These are phyloP conservation scores for Mycena chlorophos DNA, from an alignment of 768 basidiomycete species.

Conservation along the genomic window DNA sequence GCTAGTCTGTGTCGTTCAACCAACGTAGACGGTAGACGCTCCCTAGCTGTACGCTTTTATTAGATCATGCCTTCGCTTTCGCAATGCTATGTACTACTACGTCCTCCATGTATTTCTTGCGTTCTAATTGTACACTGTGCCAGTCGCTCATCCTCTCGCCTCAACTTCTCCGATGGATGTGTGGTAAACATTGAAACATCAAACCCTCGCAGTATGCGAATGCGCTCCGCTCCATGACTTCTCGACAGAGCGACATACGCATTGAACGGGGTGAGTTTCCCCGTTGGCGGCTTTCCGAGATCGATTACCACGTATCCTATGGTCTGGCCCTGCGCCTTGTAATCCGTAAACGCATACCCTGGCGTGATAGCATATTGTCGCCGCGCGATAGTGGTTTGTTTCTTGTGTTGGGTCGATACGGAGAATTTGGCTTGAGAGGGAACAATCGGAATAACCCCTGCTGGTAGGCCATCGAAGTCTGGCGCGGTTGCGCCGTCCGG, in stretches of 20 bases:
- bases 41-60: no score
- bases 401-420: not conserved
- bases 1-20: no score
- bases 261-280: slow-evolving; percentile 30
- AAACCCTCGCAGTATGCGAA: slow-evolving; percentile 35
- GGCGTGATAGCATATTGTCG: slow-evolving; percentile 33
- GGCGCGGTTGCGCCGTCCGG: slow-evolving; percentile 21
- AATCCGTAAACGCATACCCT: slow-evolving; percentile 45
- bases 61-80: no score
- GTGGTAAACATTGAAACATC: slow-evolving; percentile 27
- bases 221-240: slow-evolving; percentile 27
- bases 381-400: slow-evolving; percentile 17
- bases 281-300: slow-evolving; percentile 30
- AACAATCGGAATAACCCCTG: slow-evolving; percentile 28
- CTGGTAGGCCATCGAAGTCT: slow-evolving; percentile 27
- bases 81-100: no score
- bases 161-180: slow-evolving; percentile 21
- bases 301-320: slow-evolving; percentile 36
- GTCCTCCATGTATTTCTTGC: no score
- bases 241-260: slow-evolving; percentile 37
- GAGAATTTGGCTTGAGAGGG: slow-evolving; percentile 14
- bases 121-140: not conserved
- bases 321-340: slow-evolving; percentile 42
- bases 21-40: no score
- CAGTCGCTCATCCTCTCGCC: slow-evolving; percentile 24